Evolutionary conservation across 2,329 filamentous ascomycete genomes (phyloP).

Genomic region (Pseudocercospora musae): DNA sequence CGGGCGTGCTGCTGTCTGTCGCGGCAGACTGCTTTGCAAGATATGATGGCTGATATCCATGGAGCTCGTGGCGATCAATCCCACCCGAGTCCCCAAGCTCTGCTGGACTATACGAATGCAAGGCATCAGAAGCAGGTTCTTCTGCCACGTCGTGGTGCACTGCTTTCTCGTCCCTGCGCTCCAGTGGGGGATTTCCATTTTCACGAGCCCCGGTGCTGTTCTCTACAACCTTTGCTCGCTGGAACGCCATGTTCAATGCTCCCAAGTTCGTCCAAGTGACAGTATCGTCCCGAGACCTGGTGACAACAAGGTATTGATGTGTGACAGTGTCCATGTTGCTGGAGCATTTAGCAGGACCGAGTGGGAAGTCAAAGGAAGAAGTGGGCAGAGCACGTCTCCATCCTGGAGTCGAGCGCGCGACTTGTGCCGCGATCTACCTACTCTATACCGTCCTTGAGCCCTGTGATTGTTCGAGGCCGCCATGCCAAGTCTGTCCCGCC

Average conservation of each 20-base stretch:
- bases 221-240: neutral
- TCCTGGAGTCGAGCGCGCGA: too few species aligned
- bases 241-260: constrained; percentile 6
- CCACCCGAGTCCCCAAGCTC: neutral
- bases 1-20: neutral
- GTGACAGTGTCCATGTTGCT: neutral
- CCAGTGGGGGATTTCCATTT: neutral
- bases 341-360: neutral
- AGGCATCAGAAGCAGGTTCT: neutral
- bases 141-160: neutral
- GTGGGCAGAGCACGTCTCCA: too few species aligned
- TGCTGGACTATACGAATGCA: neutral
- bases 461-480: neutral
- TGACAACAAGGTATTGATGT: neutral
- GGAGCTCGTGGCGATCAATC: neutral
- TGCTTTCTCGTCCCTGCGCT: neutral
- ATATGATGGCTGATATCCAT: neutral
- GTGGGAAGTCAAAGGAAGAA: neutral
- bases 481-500: neutral
- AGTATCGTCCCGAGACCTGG: neutral
- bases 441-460: neutral
- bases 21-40: too few species aligned
- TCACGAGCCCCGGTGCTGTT: neutral
- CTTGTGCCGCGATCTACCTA: neutral
- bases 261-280: constrained; percentile 10